Conservation (phyloP, 352 stramenopile species). For the Pythium guiyangense region DNA sequence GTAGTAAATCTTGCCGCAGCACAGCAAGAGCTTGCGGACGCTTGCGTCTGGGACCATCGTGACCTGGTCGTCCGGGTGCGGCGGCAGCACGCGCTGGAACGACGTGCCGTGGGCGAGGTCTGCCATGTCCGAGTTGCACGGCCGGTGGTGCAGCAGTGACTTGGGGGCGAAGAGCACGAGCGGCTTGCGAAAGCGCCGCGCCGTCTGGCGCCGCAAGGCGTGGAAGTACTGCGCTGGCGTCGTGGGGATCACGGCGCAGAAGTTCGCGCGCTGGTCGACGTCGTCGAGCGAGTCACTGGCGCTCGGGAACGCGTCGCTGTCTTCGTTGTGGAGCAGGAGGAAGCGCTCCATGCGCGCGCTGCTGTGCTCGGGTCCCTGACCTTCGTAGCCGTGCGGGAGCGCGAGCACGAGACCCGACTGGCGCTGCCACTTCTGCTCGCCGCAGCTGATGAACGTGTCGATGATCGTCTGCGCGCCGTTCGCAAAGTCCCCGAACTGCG, state of each 20-base stretch:
- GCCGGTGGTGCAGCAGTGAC: slow-evolving; percentile 77
- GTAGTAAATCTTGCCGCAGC: slow-evolving; percentile 86
- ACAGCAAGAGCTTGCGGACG: slow-evolving; percentile 75
- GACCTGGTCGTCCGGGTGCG: slow-evolving; percentile 62
- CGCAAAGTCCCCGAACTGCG: slow-evolving; percentile 87
- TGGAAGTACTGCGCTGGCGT: slow-evolving; percentile 97
- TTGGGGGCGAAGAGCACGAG: slow-evolving; percentile 82
- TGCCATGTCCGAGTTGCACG: slow-evolving; percentile 68
- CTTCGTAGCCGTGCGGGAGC: slow-evolving; percentile 84
- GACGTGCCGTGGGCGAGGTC: slow-evolving; percentile 54
- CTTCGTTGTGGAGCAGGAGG: slow-evolving; percentile 76
- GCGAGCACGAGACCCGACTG: slow-evolving; percentile 85
- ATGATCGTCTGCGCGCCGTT: slow-evolving; percentile 89
- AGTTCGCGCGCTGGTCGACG: slow-evolving; percentile 56
- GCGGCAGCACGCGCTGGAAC: slow-evolving; percentile 70
- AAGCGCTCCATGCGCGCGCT: slow-evolving; percentile 84
- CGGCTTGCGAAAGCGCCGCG: slow-evolving; percentile 69
- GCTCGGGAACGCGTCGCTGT: slow-evolving; percentile 56
- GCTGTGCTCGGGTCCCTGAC: slow-evolving; percentile 82
- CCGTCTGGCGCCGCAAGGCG: slow-evolving; percentile 85
- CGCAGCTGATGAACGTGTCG: slow-evolving; percentile 80
- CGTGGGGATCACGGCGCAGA: slow-evolving; percentile 73
- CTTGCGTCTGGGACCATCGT: slow-evolving; percentile 63
- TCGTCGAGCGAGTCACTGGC: slow-evolving; percentile 20
- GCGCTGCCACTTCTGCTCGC: slow-evolving; percentile 87